Percentiles rank a stretch among this genome's conserved stretches.
phyloP scores from a whole-genome alignment of 2,329 filamentous ascomycete genomes.

The Trichophyton verrucosum region DNA sequence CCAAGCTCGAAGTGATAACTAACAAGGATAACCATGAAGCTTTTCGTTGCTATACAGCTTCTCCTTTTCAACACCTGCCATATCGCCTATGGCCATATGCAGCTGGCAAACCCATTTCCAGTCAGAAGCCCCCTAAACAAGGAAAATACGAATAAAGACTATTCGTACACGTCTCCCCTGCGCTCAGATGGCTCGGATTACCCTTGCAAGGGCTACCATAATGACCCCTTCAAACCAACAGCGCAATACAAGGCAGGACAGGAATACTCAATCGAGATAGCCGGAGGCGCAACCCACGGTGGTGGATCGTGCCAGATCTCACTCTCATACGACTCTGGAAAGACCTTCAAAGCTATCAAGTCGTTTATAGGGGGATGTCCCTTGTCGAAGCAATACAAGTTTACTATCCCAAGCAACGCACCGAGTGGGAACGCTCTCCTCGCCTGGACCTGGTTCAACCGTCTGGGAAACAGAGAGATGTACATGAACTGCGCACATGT shows the following conservation, averaged over 20 bases:
- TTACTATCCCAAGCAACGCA: conserved; percentile 54
- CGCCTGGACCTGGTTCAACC: conserved; percentile 69
- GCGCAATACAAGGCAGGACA: conserved; percentile 52
- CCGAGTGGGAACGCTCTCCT: conserved; percentile 51
- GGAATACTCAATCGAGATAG: conserved; percentile 51
- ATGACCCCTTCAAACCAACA: conserved; percentile 42
- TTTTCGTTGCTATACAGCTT: not conserved
- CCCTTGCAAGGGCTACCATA: conserved; percentile 61
- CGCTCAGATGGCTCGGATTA: conserved; percentile 49
- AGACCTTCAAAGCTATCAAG: conserved; percentile 57
- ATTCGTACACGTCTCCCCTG: conserved; percentile 59
- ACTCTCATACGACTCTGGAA: conserved; percentile 60
- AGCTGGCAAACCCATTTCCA: conserved; percentile 44
- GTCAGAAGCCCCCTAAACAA: conserved; percentile 41
- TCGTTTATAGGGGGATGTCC: conserved; percentile 48
- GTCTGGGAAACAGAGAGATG: conserved; percentile 36
- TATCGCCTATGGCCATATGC: conserved; percentile 34
- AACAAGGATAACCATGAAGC: not conserved
- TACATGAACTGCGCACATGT: conserved; percentile 78
- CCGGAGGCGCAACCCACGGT: conserved; percentile 50
- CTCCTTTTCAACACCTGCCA: not conserved
- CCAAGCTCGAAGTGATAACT: not conserved
- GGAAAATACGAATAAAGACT: conserved; percentile 45
- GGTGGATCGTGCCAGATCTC: conserved; percentile 69
- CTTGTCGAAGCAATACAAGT: conserved; percentile 45